phyloP scores from a whole-genome alignment of 2,329 filamentous ascomycete genomes.

The Botrytis elliptica region DNA sequence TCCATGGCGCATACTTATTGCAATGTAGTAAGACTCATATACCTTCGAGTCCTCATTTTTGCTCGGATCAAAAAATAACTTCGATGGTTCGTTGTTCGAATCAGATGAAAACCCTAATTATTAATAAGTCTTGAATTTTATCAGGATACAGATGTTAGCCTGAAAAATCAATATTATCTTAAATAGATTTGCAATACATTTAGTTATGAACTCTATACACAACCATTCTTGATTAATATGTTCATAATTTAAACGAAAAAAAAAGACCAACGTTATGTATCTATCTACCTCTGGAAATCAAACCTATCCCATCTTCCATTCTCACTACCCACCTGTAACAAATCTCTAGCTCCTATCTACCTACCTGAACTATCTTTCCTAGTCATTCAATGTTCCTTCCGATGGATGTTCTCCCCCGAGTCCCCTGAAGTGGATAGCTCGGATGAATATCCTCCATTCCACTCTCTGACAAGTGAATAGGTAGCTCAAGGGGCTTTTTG shows the following conservation, averaged over 20 bases:
- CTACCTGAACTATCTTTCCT: neutral
- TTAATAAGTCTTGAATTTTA: neutral
- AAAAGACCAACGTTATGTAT: neutral
- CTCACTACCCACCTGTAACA: neutral
- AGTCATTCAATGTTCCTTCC: neutral
- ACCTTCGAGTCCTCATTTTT: neutral
- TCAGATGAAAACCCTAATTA: neutral
- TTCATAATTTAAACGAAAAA: neutral
- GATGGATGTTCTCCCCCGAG: neutral
- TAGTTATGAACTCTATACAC: neutral
- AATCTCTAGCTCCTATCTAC: neutral
- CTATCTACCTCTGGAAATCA: neutral
- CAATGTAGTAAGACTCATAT: neutral
- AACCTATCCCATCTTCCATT: neutral
- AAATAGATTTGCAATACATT: neutral
- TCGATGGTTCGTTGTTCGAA: neutral
- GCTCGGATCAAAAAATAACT: neutral
- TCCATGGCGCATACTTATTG: neutral
- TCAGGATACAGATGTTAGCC: neutral
- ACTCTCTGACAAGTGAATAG: neutral
- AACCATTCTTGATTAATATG: neutral
- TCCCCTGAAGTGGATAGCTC: neutral
- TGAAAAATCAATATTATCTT: neutral
- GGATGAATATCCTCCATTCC: neutral
- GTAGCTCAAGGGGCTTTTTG: fast-evolving